These are phyloP conservation scores for Quercus parvula DNA, from an alignment of 306 rosid species.

Conservation along the genomic window DNA sequence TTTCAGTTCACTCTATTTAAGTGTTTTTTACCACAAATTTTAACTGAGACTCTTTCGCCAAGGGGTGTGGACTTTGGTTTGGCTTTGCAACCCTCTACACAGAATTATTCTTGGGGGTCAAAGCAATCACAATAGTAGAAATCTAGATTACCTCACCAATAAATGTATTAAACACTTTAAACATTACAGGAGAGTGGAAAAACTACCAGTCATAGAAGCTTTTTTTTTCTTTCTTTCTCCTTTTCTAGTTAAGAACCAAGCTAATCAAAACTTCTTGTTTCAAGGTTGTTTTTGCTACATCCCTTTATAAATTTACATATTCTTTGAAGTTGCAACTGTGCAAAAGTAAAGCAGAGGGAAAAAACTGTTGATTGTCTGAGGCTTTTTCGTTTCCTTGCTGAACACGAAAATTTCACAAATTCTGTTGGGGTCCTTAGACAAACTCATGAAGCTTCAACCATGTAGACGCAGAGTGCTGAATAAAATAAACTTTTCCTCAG, in stretches of 20 bases:
- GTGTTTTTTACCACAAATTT: constrained; percentile 13
- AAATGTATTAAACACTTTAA: neutral
- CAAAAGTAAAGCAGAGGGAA: too few species aligned
- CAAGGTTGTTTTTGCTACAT: neutral
- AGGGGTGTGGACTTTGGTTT: neutral
- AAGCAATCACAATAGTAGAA: neutral
- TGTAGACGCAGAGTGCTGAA: too few species aligned
- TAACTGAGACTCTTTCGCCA: neutral
- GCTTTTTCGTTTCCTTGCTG: too few species aligned
- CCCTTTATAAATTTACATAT: neutral
- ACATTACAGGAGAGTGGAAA: neutral
- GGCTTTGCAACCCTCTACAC: neutral
- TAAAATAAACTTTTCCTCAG: too few species aligned
- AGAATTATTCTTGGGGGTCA: neutral
- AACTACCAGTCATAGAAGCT: neutral
- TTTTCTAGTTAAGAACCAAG: neutral
- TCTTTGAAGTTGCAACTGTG: too few species aligned
- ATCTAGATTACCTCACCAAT: neutral
- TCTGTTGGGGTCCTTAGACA: too few species aligned
- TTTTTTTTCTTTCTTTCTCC: neutral
- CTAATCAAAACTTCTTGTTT: neutral
- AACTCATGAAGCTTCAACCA: too few species aligned
- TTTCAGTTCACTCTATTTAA: neutral
- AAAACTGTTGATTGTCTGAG: too few species aligned
- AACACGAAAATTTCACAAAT: too few species aligned